Base-by-base conservation (phyloP, 2,329 filamentous ascomycete species). In the Plectosphaerella cucumerina region DNA sequence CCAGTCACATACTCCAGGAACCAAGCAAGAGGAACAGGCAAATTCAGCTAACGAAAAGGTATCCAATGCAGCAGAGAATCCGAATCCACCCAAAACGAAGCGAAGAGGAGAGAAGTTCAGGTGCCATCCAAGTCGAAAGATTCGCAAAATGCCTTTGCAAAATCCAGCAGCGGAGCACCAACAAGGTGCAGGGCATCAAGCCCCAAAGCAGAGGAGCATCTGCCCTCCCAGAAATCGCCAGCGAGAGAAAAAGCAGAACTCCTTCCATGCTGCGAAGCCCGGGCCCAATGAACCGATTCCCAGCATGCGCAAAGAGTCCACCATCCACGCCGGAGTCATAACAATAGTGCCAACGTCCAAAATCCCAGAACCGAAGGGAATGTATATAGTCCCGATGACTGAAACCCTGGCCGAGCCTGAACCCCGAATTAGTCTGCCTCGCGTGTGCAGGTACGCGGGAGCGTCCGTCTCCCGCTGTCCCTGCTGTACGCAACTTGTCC, bases 31-130 rank as follows among this genome's bases (percentile, higher is more conserved):
- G 9, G 26, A 31, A 8, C 26, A 31, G 12, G 6, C 26, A 21
- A 23, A 47, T 47, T 47, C 34, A 33, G 33, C 10, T 18, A 23
- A 23, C 34, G 45, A 37, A 12, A 33, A 48, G 54, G 54, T 55
- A 56, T 56, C 52, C 48, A 52, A 52, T 50, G 45, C 45, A 47
- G 21, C 45, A 33, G 35, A 35, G 45, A 21, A 21, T 17, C 18
- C 39, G 35, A 42, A 42, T 42, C 39, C 39, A 18, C 39, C 33
- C 20, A 34, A 48, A 59, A 56, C 52, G 52, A 48, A 54, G 39
- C 53, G 44, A 50, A 45, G 26, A 49, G 34, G 47, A 53, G 41
- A 53, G 52, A 52, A 47, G 35, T 47, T 21, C 26, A 49, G 47
- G 48, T 44, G 56, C 48, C 26, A 4, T 5, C 6, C 4, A n/a